Conservation (phyloP, 2,329 filamentous ascomycete genomes). For the Talaromyces albobiverticillius region DNA sequence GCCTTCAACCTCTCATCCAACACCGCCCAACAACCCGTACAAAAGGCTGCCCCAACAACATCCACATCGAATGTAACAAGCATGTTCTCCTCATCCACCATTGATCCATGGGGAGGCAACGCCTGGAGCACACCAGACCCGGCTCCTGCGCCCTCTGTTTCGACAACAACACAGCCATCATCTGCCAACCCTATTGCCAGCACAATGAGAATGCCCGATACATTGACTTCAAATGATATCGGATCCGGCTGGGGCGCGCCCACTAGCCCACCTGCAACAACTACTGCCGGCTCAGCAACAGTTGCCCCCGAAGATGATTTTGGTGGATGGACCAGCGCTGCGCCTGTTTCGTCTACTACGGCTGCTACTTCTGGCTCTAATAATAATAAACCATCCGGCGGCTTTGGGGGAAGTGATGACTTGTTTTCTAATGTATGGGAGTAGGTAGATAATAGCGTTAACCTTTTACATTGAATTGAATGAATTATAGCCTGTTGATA, state of each 20-base stretch:
- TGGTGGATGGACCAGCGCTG: constrained; percentile 83
- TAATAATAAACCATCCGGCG: constrained; percentile 49
- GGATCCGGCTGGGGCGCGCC: constrained; percentile 61
- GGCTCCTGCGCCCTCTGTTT: constrained; percentile 41
- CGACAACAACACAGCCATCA: constrained; percentile 13
- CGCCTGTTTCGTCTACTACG: constrained; percentile 51
- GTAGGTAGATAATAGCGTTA: constrained; percentile 39
- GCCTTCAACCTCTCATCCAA: constrained; percentile 76
- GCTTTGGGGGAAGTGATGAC: constrained; percentile 70
- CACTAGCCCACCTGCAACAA: constrained; percentile 26
- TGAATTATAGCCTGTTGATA: no score
- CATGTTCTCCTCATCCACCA: constrained; percentile 32
- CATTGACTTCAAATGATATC: constrained; percentile 59
- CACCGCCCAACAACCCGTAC: constrained; percentile 39
- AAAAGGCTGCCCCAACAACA: constrained; percentile 28
- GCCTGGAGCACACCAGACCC: constrained; percentile 72
- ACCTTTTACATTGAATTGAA: background rate
- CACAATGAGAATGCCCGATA: constrained; percentile 42
- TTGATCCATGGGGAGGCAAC: constrained; percentile 83
- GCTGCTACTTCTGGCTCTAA: constrained; percentile 28
- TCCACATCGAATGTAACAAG: constrained; percentile 45
- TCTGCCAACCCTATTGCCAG: background rate
- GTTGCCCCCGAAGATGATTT: constrained; percentile 92
- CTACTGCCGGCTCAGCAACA: constrained; percentile 47
- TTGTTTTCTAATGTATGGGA: constrained; percentile 96